Evolutionary conservation across 1,284 basidiomycete species (phyloP).

Genomic region (Pulveroboletus sp.): DNA sequence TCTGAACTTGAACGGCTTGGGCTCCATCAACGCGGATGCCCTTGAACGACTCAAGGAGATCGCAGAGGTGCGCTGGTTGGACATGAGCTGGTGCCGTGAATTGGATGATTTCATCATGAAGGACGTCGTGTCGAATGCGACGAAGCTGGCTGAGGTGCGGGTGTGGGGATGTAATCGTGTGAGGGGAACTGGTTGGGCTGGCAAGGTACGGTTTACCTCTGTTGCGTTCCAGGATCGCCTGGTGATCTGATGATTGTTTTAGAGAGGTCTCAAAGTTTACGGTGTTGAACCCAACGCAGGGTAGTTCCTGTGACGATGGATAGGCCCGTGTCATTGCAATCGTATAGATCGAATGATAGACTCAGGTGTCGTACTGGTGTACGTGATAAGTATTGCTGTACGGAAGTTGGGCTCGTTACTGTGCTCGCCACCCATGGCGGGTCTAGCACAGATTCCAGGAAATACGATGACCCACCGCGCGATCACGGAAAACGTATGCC

Average conservation of each 20-base stretch:
- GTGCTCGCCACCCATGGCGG: too few species aligned
- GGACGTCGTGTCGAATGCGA: conserved; percentile 36
- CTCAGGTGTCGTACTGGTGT: not conserved
- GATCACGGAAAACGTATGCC: too few species aligned
- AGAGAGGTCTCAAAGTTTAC: conserved; percentile 44
- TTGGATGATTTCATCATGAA: conserved; percentile 85
- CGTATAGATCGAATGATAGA: not conserved
- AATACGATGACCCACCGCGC: too few species aligned
- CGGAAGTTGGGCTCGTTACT: too few species aligned
- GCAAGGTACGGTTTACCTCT: conserved; percentile 40
- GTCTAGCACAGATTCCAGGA: too few species aligned
- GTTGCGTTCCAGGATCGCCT: not conserved
- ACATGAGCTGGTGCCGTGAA: conserved; percentile 86
- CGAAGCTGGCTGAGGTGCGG: conserved; percentile 53
- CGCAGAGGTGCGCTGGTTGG: conserved; percentile 55
- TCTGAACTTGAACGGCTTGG: conserved; percentile 66
- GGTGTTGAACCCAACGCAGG: conserved; percentile 41
- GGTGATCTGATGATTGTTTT: conserved; percentile 3
- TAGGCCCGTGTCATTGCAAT: not conserved
- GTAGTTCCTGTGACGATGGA: not conserved
- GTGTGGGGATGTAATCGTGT: conserved; percentile 73
- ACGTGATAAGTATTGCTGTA: not conserved
- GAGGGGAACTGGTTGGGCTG: conserved; percentile 45
- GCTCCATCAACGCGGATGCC: conserved; percentile 48
- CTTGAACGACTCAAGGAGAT: conserved; percentile 51